Conservation (phyloP, 176 grass and related monocot genomes). For the Aegilops longissima region DNA sequence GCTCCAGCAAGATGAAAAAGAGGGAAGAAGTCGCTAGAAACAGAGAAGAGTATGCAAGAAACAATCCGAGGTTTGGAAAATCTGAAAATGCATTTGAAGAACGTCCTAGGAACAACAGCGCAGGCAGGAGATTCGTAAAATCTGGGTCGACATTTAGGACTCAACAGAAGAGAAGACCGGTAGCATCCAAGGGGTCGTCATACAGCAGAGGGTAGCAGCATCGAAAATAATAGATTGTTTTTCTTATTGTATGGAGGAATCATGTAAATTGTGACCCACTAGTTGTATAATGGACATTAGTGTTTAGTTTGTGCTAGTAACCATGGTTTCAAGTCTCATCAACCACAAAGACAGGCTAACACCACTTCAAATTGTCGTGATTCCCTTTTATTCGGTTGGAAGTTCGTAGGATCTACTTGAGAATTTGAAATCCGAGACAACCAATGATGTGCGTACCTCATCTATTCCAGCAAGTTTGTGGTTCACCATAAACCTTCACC, state of each 20-base stretch:
- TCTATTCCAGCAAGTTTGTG: conserved; percentile 4
- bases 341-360: neutral
- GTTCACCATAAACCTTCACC: neutral
- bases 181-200: conserved; percentile 26
- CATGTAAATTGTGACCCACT: conserved; percentile 31
- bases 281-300: conserved; percentile 12
- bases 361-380: neutral
- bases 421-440: conserved; percentile 8
- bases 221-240: neutral
- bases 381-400: neutral
- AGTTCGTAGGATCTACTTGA: neutral
- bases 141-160: conserved; percentile 38
- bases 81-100: conserved; percentile 39
- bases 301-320: conserved; percentile 8
- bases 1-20: conserved; percentile 89
- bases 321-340: neutral
- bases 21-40: conserved; percentile 42
- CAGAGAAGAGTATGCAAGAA: conserved; percentile 39
- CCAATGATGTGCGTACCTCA: neutral
- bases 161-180: conserved; percentile 37
- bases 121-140: conserved; percentile 33
- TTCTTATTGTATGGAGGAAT: neutral
- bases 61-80: conserved; percentile 29
- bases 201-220: conserved; percentile 30
- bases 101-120: conserved; percentile 17